These are phyloP conservation scores for Trichosanthes truncata DNA, from an alignment of 306 rosid species.

Conservation along the genomic window DNA sequence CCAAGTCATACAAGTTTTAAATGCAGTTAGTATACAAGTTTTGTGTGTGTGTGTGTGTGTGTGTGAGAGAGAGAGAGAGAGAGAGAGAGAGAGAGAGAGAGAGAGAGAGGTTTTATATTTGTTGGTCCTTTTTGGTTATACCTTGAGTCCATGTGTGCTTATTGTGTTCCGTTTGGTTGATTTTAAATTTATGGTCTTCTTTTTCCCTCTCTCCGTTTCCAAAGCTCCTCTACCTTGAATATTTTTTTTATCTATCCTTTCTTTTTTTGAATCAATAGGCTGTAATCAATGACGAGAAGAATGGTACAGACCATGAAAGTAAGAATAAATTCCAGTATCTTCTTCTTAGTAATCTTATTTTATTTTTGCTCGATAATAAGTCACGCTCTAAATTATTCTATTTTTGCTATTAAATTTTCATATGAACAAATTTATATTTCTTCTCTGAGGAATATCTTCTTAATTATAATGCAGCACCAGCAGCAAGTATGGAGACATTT, in stretches of 20 bases:
- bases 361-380: background rate
- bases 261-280: slow-evolving; percentile 37
- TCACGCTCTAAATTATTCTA: background rate
- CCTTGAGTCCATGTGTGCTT: background rate
- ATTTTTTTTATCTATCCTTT: background rate
- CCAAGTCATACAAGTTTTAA: background rate
- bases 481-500: slow-evolving; percentile 69
- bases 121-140: background rate
- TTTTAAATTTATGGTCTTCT: background rate
- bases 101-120: background rate
- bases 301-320: slow-evolving; percentile 47
- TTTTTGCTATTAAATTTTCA: background rate
- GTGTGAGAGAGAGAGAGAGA: no score
- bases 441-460: background rate
- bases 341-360: background rate
- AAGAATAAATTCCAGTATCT: slow-evolving; percentile 13
- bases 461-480: slow-evolving; percentile 35
- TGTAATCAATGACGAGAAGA: slow-evolving; percentile 42
- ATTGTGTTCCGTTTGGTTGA: background rate
- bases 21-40: background rate
- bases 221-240: background rate
- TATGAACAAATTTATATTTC: background rate
- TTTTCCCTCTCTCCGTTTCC: background rate
- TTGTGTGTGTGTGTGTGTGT: background rate
- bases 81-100: no score